Conservation (phyloP, 495 filamentous ascomycete genomes). For the Xylaria acuta region DNA sequence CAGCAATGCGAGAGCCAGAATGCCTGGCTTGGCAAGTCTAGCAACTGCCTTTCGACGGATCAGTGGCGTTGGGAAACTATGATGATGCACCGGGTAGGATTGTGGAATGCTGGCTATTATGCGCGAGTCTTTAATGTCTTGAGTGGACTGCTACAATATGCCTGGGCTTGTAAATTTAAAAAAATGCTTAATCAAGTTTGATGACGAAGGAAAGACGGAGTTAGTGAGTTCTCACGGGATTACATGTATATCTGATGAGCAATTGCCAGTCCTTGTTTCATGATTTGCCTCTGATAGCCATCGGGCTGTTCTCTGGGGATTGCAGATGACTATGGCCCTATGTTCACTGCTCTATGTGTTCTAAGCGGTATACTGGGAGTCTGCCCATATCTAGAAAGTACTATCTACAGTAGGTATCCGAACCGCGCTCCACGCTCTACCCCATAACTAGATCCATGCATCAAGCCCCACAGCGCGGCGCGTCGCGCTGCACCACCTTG, state of each 20-base stretch:
- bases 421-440: background rate
- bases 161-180: conserved; percentile 17
- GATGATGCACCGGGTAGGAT: conserved; percentile 1
- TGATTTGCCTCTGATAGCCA: background rate
- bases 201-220: conserved; percentile 9
- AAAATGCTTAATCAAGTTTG: conserved; percentile 10
- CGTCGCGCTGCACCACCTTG: background rate
- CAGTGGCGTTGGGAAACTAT: conserved; percentile 22
- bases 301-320: background rate
- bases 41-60: conserved; percentile 32
- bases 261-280: background rate
- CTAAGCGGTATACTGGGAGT: background rate
- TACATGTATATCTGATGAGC: conserved; percentile 30
- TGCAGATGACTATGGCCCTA: background rate
- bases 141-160: background rate
- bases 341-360: background rate
- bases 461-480: conserved; percentile 5
- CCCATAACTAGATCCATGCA: background rate
- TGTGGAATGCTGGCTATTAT: background rate
- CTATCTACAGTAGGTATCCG: background rate
- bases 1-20: conserved; percentile 26
- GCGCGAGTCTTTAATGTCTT: background rate
- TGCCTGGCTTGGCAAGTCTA: conserved; percentile 31
- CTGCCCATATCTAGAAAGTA: background rate
- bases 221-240: conserved; percentile 11